A percentile compares a stretch with the other conserved stretches of the same genome.
Evolutionary conservation across 202 grass and related monocot species (phyloP).

Genomic region (Sporobolus alterniflorus): DNA sequence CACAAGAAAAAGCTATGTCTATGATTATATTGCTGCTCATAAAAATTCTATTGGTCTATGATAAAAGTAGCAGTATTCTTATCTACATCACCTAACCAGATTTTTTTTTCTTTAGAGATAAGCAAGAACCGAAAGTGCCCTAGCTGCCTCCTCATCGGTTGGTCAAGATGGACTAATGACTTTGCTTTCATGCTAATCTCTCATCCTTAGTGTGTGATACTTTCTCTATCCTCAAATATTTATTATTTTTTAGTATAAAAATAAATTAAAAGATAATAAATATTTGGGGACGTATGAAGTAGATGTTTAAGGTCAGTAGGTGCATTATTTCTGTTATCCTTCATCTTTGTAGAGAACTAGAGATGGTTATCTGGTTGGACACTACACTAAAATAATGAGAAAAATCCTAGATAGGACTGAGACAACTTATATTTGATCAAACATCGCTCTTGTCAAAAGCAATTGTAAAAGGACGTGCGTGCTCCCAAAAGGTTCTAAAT

Average conservation of each 20-base stretch:
- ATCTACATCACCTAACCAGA: background rate
- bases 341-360: background rate
- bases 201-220: background rate
- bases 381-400: background rate
- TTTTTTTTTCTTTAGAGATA: constrained; percentile 62
- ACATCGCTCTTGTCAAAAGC: background rate
- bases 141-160: background rate
- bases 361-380: constrained; percentile 51
- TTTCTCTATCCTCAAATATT: too few species aligned
- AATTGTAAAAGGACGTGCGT: background rate
- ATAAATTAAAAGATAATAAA: too few species aligned
- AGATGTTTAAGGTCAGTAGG: background rate
- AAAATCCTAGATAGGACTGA: background rate
- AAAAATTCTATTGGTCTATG: too few species aligned
- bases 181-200: constrained; percentile 39
- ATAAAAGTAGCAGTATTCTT: too few species aligned
- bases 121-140: constrained; percentile 43
- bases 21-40: too few species aligned
- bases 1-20: too few species aligned
- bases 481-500: background rate
- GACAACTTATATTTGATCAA: constrained; percentile 27
- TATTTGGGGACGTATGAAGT: too few species aligned
- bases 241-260: too few species aligned
- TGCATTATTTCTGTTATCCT: constrained; percentile 51
- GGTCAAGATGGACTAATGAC: constrained; percentile 34